phyloP scores from a whole-genome alignment of 306 rosid species.

The Alnus glutinosa region DNA sequence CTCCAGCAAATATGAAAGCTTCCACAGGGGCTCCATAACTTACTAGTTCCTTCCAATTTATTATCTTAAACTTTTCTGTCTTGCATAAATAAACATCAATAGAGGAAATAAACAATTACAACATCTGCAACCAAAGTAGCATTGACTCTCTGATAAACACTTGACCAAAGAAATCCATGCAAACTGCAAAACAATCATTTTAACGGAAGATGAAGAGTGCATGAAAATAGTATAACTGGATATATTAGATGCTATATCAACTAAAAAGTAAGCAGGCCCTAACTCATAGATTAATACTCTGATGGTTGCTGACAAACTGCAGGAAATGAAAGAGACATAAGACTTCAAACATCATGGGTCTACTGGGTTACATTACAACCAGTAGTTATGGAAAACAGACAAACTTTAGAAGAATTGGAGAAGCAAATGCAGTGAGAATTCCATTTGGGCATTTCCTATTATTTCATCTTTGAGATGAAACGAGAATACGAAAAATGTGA shows the following conservation, averaged over 20 bases:
- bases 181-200: conserved; percentile 56
- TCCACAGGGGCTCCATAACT: conserved; percentile 81
- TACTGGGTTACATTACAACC: too few relatives aligned
- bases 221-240: not conserved
- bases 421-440: not conserved
- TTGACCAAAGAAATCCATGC: conserved; percentile 59
- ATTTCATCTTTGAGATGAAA: not conserved
- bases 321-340: too few relatives aligned
- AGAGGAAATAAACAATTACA: conserved; percentile 14
- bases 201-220: not conserved
- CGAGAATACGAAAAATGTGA: not conserved
- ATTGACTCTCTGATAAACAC: conserved; percentile 36
- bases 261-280: not conserved
- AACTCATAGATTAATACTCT: too few relatives aligned
- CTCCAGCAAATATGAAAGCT: conserved; percentile 80
- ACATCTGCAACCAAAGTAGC: conserved; percentile 57
- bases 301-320: too few relatives aligned
- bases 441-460: not conserved
- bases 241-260: not conserved
- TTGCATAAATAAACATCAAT: conserved; percentile 14
- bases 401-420: too few relatives aligned
- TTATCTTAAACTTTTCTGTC: conserved; percentile 30
- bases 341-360: too few relatives aligned
- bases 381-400: too few relatives aligned
- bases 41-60: conserved; percentile 15